Evolutionary conservation across 1,139 yeast species (phyloP), one percentile per base, ranked within the genome.

Genomic region (Protomyces lactucae-debilis): DNA sequence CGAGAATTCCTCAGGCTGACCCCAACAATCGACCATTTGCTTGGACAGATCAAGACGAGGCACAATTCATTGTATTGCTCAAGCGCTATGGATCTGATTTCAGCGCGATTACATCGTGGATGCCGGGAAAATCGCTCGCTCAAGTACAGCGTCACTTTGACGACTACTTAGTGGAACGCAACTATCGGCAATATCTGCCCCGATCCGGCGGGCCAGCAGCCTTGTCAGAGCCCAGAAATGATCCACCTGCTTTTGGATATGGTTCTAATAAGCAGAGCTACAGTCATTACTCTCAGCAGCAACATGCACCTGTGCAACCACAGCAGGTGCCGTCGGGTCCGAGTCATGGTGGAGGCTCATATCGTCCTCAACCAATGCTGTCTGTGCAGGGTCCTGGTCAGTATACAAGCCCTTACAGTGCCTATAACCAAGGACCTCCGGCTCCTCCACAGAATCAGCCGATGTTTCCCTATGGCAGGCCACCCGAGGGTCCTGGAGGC

Each of bases 31-130:
- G 57, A 12, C 53, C 45, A 1, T 48, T 28, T 12, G 23, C 54
- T 9, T 64, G 64, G 66, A 57, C 52, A 16, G 60, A 48, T 66
- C 70, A 12, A 69, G 57, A 60, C 69, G 68, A 35, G 70, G 72
- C 53, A 28, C 37, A 16, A 18, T 52, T 64, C n/a, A 18, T 14
- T 16, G 46, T 32, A 23, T 43, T 61, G 52, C 45, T 61, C 40
- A 40, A 55, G 53, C 53, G 48, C 36, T 37, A 12, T 23, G 65
- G 61, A 2, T 53, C 60, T 3, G 57, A 37, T 64, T 35, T 45
- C 4, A 18, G 37, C 32, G 52, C 56, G n/a, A 60, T 55, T 43
- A 55, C 64, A 37, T 28, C 53, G 10, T 35, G 32, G 12, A 43
- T 55, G 52, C 56, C 53, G 6, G 51, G 32, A 21, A 61, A 55